A percentile compares a stretch with the other conserved stretches of the same genome.
phyloP scores from a whole-genome alignment of 1,284 basidiomycete genomes.

The Pyrrhoderma lamaoense region DNA sequence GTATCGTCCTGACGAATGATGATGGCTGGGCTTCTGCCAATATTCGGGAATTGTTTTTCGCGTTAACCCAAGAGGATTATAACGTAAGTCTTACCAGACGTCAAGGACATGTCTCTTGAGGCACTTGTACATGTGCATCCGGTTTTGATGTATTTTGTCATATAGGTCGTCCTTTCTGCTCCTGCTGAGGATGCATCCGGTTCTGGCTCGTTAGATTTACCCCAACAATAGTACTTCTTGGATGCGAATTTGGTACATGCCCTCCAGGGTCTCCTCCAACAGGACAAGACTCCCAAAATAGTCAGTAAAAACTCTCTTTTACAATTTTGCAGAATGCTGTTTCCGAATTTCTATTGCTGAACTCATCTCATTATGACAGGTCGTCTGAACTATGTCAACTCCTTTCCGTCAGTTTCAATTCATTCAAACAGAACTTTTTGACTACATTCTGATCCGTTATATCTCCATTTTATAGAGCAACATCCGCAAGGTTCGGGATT shows the following conservation, averaged over 20 bases:
- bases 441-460: background rate
- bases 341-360: background rate
- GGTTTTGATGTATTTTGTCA: background rate
- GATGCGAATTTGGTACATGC: slow-evolving; percentile 38
- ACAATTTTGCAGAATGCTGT: background rate
- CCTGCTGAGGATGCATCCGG: slow-evolving; percentile 23
- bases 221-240: slow-evolving; percentile 26
- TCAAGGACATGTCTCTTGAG: background rate
- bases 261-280: slow-evolving; percentile 36
- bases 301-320: slow-evolving; percentile 26
- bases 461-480: slow-evolving; percentile 26
- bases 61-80: slow-evolving; percentile 33
- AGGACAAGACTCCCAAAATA: slow-evolving; percentile 37
- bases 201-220: slow-evolving; percentile 22
- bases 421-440: no score
- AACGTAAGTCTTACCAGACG: slow-evolving; percentile 27
- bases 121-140: background rate
- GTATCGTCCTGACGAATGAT: slow-evolving; percentile 10
- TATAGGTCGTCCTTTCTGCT: slow-evolving; percentile 21
- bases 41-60: slow-evolving; percentile 28
- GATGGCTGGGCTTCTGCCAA: slow-evolving; percentile 13
- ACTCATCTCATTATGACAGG: slow-evolving; percentile 1
- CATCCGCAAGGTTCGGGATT: slow-evolving; percentile 39
- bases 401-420: slow-evolving; percentile 13
- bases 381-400: slow-evolving; percentile 18